Base-by-base conservation (phyloP, 108 stramenopile genomes). In the Cyclotella choctawhatcheeana region DNA sequence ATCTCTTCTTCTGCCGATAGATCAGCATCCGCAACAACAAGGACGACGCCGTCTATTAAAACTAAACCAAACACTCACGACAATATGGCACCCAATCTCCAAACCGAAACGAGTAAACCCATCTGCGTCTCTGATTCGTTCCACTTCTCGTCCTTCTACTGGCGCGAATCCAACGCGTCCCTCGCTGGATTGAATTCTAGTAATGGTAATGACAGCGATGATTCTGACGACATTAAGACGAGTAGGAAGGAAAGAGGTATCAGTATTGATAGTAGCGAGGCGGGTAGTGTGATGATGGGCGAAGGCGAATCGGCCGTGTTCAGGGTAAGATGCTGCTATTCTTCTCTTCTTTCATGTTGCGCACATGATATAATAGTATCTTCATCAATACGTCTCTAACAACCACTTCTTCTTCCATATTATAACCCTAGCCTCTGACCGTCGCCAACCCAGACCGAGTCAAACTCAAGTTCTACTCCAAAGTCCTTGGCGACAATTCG, bases 401-500 rank as follows among this genome's bases (percentile, higher is more conserved):
- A n/a, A n/a, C n/a, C n/a, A n/a, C n/a, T n/a, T n/a, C n/a, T n/a
- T n/a, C n/a, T n/a, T n/a, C n/a, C n/a, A n/a, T n/a, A n/a, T n/a
- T n/a, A n/a, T n/a, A n/a, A n/a, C n/a, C n/a, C n/a, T n/a, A 69
- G 13, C 68, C 68, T 37, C 40, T 48, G 16, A 37, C 56, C 8
- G 40, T 66, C 29, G 70, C 58, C 16, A 64, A 64, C 35, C 69
- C 58, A 6, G 72, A 79, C 35, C 27, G 70, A 10, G 72, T 79
- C 55, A 73, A 75, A 26, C 59, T 81, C 32, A 75, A 81, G 50
- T 74, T 81, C 54, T 81, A 81, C 55, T 43, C 73, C 20, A 18
- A 61, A n/a, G 71, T 81, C 0, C 22, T 81, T 67, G 68, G 71
- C 13, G 79, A 81, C 66, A 76, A 64, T 34, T 51, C 64, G 0